Percentiles rank a stretch among this genome's conserved stretches.
Evolutionary conservation across 352 stramenopile species (phyloP).

Genomic region (Globisporangium paroecandrum): DNA sequence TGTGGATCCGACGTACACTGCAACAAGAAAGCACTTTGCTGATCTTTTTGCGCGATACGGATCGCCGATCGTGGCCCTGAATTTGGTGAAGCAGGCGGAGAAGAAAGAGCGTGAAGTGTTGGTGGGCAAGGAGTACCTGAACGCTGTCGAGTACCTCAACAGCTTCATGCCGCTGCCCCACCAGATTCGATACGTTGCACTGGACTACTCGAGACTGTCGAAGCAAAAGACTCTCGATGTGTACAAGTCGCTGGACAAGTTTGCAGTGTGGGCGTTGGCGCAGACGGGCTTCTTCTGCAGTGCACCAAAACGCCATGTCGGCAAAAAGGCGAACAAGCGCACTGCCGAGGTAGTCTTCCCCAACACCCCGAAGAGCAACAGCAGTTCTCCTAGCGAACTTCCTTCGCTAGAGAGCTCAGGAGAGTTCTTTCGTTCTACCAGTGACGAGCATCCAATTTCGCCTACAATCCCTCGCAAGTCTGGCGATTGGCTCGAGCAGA

Average conservation of each 20-base stretch:
- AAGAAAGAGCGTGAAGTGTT: slow-evolving; percentile 97
- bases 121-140: slow-evolving; percentile 96
- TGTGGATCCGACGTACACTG: slow-evolving; percentile 95
- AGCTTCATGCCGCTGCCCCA: slow-evolving; percentile 87
- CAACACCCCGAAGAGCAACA: slow-evolving; percentile 8
- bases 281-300: slow-evolving; percentile 98
- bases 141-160: slow-evolving; percentile 98
- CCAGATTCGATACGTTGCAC: slow-evolving; percentile 95
- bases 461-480: slow-evolving; percentile 77
- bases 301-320: slow-evolving; percentile 74
- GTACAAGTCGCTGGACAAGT: slow-evolving; percentile 91
- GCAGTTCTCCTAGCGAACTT: neutral
- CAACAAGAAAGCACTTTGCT: slow-evolving; percentile 92
- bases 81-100: slow-evolving; percentile 98
- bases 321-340: slow-evolving; percentile 53
- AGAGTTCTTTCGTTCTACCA: slow-evolving; percentile 2
- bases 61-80: slow-evolving; percentile 95
- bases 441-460: slow-evolving; percentile 29
- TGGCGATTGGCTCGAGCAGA: slow-evolving; percentile 93
- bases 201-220: slow-evolving; percentile 94
- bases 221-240: slow-evolving; percentile 96
- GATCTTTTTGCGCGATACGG: slow-evolving; percentile 97
- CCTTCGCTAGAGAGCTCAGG: neutral
- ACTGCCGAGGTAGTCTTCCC: slow-evolving; percentile 46
- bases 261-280: slow-evolving; percentile 94